Evolutionary conservation across 163 green algal species (phyloP).

Genomic region (Trebouxia gelatinosa): DNA sequence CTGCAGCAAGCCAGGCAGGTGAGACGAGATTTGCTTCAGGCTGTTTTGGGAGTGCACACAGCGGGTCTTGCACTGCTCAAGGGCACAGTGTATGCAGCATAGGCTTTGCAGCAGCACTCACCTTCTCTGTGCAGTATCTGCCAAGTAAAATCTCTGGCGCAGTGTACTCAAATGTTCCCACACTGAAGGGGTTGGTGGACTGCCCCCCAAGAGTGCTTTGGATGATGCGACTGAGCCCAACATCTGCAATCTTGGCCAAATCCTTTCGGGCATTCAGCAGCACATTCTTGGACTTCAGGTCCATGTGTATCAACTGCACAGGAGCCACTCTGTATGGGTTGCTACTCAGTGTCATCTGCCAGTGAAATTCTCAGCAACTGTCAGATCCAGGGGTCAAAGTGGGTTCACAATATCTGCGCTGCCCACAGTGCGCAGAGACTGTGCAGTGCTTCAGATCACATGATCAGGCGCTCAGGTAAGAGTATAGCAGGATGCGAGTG

Average conservation of each 20-base stretch:
- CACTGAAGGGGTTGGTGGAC: slow-evolving; percentile 4
- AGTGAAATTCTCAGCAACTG: too few species aligned
- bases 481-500: too few species aligned
- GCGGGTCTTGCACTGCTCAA: neutral
- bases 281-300: slow-evolving; percentile 25
- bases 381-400: too few species aligned
- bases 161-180: slow-evolving; percentile 30
- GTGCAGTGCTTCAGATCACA: too few species aligned
- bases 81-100: neutral
- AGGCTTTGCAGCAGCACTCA: neutral
- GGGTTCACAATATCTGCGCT: neutral
- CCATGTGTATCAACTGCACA: slow-evolving; percentile 24
- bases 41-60: too few species aligned
- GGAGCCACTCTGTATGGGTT: too few species aligned
- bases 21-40: too few species aligned
- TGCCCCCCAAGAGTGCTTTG: slow-evolving; percentile 6
- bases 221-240: slow-evolving; percentile 33
- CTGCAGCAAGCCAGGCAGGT: neutral
- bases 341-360: too few species aligned
- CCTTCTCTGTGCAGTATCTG: slow-evolving; percentile 9
- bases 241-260: slow-evolving; percentile 56
- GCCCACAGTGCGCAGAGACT: too few species aligned
- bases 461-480: too few species aligned
- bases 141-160: slow-evolving; percentile 13
- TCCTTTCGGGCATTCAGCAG: slow-evolving; percentile 25